Conservation (phyloP, 2,329 filamentous ascomycete species). For the Pezicula radicicola region DNA sequence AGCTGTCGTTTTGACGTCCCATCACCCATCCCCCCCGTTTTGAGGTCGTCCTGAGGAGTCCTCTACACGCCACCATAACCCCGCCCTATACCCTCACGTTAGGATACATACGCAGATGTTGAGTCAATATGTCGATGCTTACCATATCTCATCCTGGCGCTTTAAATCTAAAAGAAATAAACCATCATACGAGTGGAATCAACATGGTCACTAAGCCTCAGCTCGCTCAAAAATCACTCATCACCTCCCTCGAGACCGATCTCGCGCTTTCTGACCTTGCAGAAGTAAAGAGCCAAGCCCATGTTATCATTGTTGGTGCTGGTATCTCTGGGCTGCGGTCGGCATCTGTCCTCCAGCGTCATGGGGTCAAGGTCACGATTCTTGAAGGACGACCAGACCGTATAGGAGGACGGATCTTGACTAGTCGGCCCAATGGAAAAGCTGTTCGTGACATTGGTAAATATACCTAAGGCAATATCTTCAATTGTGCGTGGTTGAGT, state of each 20-base stretch:
- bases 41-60: background rate
- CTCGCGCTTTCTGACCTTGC: background rate
- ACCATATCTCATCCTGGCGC: conserved; percentile 25
- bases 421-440: conserved; percentile 32
- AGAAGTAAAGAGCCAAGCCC: conserved; percentile 26
- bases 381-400: conserved; percentile 50
- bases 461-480: conserved; percentile 31
- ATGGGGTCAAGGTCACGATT: conserved; percentile 51
- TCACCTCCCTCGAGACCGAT: background rate
- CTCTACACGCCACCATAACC: conserved; percentile 5
- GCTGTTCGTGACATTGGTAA: conserved; percentile 36
- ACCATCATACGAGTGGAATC: conserved; percentile 17
- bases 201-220: conserved; percentile 11
- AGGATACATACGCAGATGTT: conserved; percentile 25
- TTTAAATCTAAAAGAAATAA: conserved; percentile 27
- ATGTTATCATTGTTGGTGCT: conserved; percentile 51
- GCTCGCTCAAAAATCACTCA: background rate
- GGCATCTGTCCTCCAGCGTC: conserved; percentile 50
- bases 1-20: background rate
- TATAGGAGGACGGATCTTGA: conserved; percentile 46
- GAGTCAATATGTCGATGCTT: conserved; percentile 28
- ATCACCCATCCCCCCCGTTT: background rate
- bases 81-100: conserved; percentile 3
- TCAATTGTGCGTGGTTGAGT: conserved; percentile 26
- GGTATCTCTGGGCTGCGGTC: conserved; percentile 55